These are phyloP conservation scores for Panus rudis DNA, from an alignment of 768 basidiomycete species.

Conservation along the genomic window DNA sequence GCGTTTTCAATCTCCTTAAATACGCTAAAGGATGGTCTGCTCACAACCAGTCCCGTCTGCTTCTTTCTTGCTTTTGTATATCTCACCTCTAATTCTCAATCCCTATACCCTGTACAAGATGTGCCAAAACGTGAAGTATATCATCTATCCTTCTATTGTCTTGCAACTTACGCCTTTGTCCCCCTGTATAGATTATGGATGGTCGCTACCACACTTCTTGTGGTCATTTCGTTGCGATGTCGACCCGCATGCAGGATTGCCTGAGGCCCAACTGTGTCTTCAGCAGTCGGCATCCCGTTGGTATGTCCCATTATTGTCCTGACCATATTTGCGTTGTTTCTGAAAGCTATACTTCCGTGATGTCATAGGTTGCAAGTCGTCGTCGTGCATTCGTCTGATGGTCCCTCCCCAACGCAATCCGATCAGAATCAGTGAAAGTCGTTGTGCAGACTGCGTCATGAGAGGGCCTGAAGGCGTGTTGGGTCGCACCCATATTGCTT, in stretches of 20 bases:
- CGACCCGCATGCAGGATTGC: slow-evolving; percentile 64
- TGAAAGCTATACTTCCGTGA: slow-evolving; percentile 1
- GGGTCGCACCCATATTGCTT: slow-evolving; percentile 1
- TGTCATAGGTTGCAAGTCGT: slow-evolving; percentile 39
- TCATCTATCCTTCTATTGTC: slow-evolving; percentile 5
- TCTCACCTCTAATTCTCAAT: slow-evolving; percentile 11
- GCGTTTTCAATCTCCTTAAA: slow-evolving; percentile 16
- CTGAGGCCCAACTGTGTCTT: slow-evolving; percentile 59
- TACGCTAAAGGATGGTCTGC: slow-evolving; percentile 4
- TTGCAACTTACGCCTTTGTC: not conserved
- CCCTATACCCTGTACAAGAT: slow-evolving; percentile 30
- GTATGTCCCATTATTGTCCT: slow-evolving; percentile 27
- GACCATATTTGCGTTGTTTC: not conserved
- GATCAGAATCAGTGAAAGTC: slow-evolving; percentile 58
- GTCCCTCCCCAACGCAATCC: slow-evolving; percentile 60
- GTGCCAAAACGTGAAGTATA: slow-evolving; percentile 64
- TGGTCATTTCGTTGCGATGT: slow-evolving; percentile 68
- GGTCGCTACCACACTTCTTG: slow-evolving; percentile 66
- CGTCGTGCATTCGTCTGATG: slow-evolving; percentile 59
- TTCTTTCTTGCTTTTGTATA: slow-evolving; percentile 2
- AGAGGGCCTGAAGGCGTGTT: slow-evolving; percentile 19
- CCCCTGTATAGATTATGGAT: slow-evolving; percentile 53
- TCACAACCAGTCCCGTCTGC: slow-evolving; percentile 13
- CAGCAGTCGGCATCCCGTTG: slow-evolving; percentile 53
- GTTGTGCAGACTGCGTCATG: slow-evolving; percentile 30